Evolutionary conservation across 2,329 filamentous ascomycete genomes (phyloP), one percentile per base, ranked within the genome.

Genomic region (Epichloe amarillans): DNA sequence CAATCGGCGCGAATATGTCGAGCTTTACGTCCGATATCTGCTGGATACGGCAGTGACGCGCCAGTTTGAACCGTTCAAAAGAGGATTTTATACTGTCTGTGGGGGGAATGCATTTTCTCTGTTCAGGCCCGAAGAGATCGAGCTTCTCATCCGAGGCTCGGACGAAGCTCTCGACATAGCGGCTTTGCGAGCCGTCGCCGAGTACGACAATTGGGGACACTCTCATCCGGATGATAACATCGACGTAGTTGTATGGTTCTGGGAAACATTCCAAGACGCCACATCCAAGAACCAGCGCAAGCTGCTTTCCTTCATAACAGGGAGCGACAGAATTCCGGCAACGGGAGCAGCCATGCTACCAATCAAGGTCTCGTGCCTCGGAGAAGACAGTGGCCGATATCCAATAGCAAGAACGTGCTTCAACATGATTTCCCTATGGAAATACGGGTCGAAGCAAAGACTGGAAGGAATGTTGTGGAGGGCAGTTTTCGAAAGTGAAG

Each of bases 1-100:
- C 15, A 96, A 95, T 59, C 78, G 88, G 30, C 79, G 80, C 55
- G 89, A 95, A 60, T 96, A 91, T 60, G 88, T 95, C 49, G 84
- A 91, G 57, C 72, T 88, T 2, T 95, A 95, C 62, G 79, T 95
- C 10, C 80, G 82, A 39, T 86, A 91, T 62, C 66, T 91, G 10
- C 79, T 96, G 11, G 88, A 95, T 59, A 82, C 76, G 6, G 78
- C 86, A 1, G 85, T 95, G 1, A 72, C 79, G 39, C 78, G 87
- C 40, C 89, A 95, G 61, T 96, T 94, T 56, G 88, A 95, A 62
- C 89, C 90, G 0, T 96, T 96, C 73, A 93, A 93, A 63, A 80
- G 89, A 50, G 90, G 90, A 1, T 96, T 96, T 67, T 96, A 88
- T 64, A 94, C 86, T 0, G 88, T 95, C 30, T 95, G 88, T 62